phyloP scores from a whole-genome alignment of 495 filamentous ascomycete species.

The Penicillium silybi region DNA sequence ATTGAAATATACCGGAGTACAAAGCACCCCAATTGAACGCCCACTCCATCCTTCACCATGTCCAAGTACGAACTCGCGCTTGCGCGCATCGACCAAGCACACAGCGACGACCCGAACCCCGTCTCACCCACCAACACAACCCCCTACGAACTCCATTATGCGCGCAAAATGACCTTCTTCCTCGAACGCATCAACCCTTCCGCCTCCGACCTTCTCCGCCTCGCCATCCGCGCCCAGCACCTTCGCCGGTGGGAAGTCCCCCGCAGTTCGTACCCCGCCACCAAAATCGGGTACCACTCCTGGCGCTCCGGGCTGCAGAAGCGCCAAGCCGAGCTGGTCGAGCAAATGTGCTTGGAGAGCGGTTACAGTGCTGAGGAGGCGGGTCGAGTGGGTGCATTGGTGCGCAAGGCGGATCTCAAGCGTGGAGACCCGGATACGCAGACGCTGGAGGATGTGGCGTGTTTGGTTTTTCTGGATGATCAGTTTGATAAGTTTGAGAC shows the following conservation, averaged over 20 bases:
- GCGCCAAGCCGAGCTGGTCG: slow-evolving; percentile 60
- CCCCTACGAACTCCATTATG: slow-evolving; percentile 78
- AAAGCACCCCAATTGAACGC: neutral
- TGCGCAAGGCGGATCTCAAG: slow-evolving; percentile 63
- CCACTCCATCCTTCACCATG: slow-evolving; percentile 9
- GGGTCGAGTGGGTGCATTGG: slow-evolving; percentile 53
- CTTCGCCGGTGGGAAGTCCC: slow-evolving; percentile 79
- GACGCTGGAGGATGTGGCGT: slow-evolving; percentile 78
- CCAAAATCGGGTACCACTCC: slow-evolving; percentile 64
- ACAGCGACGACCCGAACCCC: slow-evolving; percentile 61
- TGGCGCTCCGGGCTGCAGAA: slow-evolving; percentile 72
- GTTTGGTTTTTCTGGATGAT: slow-evolving; percentile 80
- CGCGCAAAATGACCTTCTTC: slow-evolving; percentile 70
- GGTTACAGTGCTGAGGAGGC: slow-evolving; percentile 48
- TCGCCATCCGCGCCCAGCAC: slow-evolving; percentile 80
- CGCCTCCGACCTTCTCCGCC: slow-evolving; percentile 59
- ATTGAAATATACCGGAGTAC: too few species aligned
- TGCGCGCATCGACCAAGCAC: slow-evolving; percentile 65
- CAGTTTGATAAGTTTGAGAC: slow-evolving; percentile 75
- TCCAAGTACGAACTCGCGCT: slow-evolving; percentile 48
- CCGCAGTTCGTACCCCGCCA: slow-evolving; percentile 62
- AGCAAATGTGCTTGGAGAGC: slow-evolving; percentile 48
- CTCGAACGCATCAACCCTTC: slow-evolving; percentile 50
- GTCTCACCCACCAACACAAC: slow-evolving; percentile 20
- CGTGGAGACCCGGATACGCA: slow-evolving; percentile 60